A percentile compares a stretch with the other conserved stretches of the same genome.
Evolutionary conservation across 139 green algal genomes (phyloP).

Genomic region (Chlamydomonas asymmetrica): DNA sequence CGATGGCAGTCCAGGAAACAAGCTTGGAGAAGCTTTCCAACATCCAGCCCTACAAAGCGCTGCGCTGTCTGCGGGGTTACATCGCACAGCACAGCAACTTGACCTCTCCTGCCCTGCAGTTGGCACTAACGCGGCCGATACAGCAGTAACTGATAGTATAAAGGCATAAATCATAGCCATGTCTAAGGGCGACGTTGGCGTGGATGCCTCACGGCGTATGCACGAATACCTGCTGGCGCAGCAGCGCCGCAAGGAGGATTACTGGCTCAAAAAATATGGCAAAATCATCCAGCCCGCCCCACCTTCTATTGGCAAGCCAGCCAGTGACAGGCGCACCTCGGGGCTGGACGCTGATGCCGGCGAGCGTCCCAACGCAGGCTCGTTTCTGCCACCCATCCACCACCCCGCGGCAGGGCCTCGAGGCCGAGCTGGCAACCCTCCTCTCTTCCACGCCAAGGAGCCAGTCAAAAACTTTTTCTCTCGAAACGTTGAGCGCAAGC

Average conservation of each 20-base stretch:
- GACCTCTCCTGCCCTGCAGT: too few species aligned
- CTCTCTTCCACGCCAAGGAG: slow-evolving; percentile 35
- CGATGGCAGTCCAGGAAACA: too few species aligned
- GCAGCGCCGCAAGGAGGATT: slow-evolving; percentile 45
- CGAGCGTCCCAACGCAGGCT: background rate
- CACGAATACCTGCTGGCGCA: slow-evolving; percentile 52
- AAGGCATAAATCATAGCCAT: too few species aligned
- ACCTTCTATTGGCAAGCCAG: slow-evolving; percentile 10
- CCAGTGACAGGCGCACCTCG: background rate
- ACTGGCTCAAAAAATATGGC: slow-evolving; percentile 53
- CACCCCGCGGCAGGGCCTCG: background rate
- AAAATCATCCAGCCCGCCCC: slow-evolving; percentile 21
- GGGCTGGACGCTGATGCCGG: background rate
- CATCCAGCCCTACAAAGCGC: too few species aligned
- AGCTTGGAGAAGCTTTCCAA: too few species aligned
- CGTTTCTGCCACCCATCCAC: slow-evolving; percentile 10
- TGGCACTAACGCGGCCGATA: too few species aligned
- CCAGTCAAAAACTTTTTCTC: slow-evolving; percentile 30
- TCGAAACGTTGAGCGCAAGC: slow-evolving; percentile 5
- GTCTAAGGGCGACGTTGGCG: background rate
- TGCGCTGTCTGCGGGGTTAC: too few species aligned
- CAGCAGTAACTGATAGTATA: too few species aligned
- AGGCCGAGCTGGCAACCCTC: background rate
- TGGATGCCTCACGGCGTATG: slow-evolving; percentile 37
- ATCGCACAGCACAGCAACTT: too few species aligned